Conservation (phyloP, 2,329 filamentous ascomycete genomes). For the Neonectria ditissima region DNA sequence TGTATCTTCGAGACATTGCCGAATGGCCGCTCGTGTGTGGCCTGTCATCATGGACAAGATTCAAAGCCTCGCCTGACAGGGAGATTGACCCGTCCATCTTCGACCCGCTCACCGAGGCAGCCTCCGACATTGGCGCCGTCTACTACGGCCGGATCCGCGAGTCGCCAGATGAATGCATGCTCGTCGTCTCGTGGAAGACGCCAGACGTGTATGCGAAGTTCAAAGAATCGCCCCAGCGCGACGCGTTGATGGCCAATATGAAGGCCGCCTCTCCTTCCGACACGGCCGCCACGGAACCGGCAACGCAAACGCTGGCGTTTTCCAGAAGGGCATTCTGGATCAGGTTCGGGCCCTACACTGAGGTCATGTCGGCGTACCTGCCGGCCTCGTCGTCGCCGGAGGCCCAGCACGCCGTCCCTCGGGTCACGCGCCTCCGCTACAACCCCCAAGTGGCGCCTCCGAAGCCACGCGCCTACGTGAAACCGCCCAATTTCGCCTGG, state of each 20-base stretch:
- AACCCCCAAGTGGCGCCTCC: neutral
- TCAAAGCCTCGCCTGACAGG: neutral
- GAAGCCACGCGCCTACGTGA: neutral
- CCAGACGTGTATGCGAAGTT: slow-evolving; percentile 1
- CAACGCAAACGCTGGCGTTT: slow-evolving; percentile 7
- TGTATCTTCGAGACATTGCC: neutral
- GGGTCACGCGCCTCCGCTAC: neutral
- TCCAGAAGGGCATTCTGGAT: neutral
- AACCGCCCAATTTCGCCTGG: slow-evolving; percentile 12
- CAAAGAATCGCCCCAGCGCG: slow-evolving; percentile 10
- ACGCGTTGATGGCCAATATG: slow-evolving; percentile 17
- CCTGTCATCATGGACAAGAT: slow-evolving; percentile 14
- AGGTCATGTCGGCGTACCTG: slow-evolving; percentile 11
- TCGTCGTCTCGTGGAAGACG: slow-evolving; percentile 13
- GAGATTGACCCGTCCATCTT: slow-evolving; percentile 9
- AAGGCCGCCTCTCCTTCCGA: neutral
- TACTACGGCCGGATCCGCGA: slow-evolving; percentile 10
- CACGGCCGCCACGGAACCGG: slow-evolving; percentile 1
- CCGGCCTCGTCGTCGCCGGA: slow-evolving; percentile 9
- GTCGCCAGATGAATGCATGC: slow-evolving; percentile 14
- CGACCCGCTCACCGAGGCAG: slow-evolving; percentile 5
- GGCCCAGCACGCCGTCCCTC: slow-evolving; percentile 1
- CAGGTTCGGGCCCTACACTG: slow-evolving; percentile 9
- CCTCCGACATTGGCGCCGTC: neutral
- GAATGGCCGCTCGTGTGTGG: slow-evolving; percentile 1